Conservation (phyloP, 2,329 filamentous ascomycete species). For the Xylariaceae sp. region DNA sequence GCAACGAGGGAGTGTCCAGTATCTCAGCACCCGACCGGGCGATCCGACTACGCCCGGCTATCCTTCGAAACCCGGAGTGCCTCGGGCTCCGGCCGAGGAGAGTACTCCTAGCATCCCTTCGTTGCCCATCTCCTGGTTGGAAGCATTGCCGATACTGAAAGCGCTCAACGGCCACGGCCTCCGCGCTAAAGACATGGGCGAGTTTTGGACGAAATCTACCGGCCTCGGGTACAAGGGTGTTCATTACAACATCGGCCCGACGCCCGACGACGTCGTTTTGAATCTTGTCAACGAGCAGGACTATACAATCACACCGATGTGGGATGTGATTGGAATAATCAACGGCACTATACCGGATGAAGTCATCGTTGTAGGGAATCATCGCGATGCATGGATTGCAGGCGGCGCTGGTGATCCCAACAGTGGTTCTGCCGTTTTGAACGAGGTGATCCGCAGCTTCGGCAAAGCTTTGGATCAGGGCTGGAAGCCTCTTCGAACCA, state of each 20-base stretch:
- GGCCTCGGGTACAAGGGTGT: constrained; percentile 78
- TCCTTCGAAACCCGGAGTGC: constrained; percentile 83
- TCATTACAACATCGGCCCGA: constrained; percentile 79
- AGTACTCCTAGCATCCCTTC: constrained; percentile 84
- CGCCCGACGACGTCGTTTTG: constrained; percentile 65
- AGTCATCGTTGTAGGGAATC: constrained; percentile 86
- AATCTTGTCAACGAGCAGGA: constrained; percentile 77
- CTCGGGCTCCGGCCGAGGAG: constrained; percentile 65
- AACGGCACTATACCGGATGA: constrained; percentile 83
- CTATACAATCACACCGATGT: constrained; percentile 76
- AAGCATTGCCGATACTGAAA: constrained; percentile 83
- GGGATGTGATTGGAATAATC: constrained; percentile 90
- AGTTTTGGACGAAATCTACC: constrained; percentile 65
- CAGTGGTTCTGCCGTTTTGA: constrained; percentile 73
- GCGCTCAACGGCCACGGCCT: constrained; percentile 87
- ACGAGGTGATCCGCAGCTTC: constrained; percentile 72
- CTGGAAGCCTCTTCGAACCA: constrained; percentile 83
- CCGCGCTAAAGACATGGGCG: constrained; percentile 67
- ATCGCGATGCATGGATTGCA: constrained; percentile 85
- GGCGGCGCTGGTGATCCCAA: constrained; percentile 80
- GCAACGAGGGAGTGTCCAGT: constrained; percentile 83
- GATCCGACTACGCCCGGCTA: constrained; percentile 93
- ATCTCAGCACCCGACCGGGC: constrained; percentile 64
- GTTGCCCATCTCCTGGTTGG: constrained; percentile 81
- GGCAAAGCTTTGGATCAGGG: constrained; percentile 64